Conservation (phyloP, 768 basidiomycete species). For the Megacollybia marginata region DNA sequence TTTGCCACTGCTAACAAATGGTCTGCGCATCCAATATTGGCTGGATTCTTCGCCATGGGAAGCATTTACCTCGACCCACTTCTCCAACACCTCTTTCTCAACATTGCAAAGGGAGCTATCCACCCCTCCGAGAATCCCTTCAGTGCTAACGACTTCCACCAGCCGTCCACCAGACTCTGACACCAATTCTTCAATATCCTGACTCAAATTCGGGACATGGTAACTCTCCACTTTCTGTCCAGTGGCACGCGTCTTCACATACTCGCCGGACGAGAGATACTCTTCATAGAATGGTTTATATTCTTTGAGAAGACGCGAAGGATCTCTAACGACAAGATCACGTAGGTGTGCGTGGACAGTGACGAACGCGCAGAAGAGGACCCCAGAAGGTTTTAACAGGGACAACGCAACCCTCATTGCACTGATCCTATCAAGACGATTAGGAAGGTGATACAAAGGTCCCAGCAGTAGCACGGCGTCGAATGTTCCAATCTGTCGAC, state of each 20-base stretch:
- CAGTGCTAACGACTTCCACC: not conserved
- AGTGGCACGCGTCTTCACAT: not conserved
- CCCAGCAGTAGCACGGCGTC: not conserved
- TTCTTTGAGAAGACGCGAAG: not conserved
- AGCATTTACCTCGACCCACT: not conserved
- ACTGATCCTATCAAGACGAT: not conserved
- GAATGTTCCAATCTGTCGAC: not conserved
- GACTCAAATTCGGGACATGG: not conserved
- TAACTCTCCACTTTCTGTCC: not conserved
- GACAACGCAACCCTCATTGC: not conserved
- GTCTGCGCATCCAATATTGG: not conserved
- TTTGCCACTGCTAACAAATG: not conserved
- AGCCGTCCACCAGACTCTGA: not conserved
- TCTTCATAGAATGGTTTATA: not conserved
- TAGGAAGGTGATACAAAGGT: not conserved
- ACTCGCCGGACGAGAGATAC: not conserved
- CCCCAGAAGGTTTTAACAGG: not conserved
- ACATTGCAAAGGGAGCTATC: not conserved
- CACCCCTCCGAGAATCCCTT: not conserved
- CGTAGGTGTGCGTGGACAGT: not conserved
- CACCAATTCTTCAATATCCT: not conserved
- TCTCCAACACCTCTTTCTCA: not conserved
- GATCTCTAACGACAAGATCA: not conserved
- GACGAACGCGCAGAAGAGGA: not conserved
- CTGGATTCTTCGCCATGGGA: not conserved